Evolutionary conservation across 331 rosid species (phyloP), one percentile per base, ranked within the genome.

Genomic region (Prunus yedoensis): DNA sequence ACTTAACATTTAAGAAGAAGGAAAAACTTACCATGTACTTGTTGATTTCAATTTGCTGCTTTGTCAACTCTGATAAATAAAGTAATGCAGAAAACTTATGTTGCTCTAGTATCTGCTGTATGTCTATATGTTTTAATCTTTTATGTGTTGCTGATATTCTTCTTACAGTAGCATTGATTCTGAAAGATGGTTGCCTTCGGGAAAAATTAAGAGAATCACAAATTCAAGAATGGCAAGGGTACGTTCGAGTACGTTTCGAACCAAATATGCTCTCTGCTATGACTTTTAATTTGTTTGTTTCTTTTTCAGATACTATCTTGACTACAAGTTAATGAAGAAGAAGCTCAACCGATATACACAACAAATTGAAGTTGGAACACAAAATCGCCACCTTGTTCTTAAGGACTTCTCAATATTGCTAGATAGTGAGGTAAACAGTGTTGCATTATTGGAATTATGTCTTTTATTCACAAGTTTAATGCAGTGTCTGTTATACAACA

Each of bases 171-270:
- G 15, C 28, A 28, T 17, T 27, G 65, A 63, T 68, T 78, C 21
- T 74, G 68, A 63, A 84, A 78, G 76, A 93, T 93, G 98, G 98
- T 93, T 68, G 91, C 84, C 43, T 93, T 90, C 32, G 96, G 98
- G 59, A 93, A 93, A 93, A 88, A 88, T 79, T 93, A 83, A 86
- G 98, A 88, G 96, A 89, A 82, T 83, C 86, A 28, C 94, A 88
- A 70, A 77, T 93, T 80, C 88, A 85, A 83, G 98, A 93, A 91
- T 93, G 98, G 98, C 85, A 87, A 72, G 81, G 89, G 98, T 93
- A 90, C 30, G 73, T 73, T 76, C 13, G 50, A 73, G 23, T 52
- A 20, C 0, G 69, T 59, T 56, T 66, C 62, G 27, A 74, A 15
- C 25, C 21, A 0, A 4, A 21, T 12, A 23, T 72, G 51, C 56